Evolutionary conservation across 495 filamentous ascomycete genomes (phyloP).

Genomic region (Amorphotheca resinae): DNA sequence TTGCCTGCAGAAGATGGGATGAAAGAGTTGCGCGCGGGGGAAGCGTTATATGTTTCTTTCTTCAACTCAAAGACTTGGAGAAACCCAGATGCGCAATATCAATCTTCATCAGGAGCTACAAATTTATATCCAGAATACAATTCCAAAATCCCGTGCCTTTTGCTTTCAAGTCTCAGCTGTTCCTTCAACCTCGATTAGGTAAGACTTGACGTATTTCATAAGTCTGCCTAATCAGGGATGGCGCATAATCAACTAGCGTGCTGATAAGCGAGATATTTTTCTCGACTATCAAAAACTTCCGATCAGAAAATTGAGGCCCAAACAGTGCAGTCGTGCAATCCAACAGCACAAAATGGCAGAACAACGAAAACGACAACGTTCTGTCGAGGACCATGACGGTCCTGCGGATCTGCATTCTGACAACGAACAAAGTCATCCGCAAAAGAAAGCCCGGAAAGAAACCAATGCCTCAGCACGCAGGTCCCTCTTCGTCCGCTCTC

Average conservation of each 20-base stretch:
- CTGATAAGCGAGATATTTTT: background rate
- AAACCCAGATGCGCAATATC: no score
- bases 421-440: constrained; percentile 6
- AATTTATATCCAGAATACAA: no score
- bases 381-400: constrained; percentile 8
- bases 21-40: no score
- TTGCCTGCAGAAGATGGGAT: no score
- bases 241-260: background rate
- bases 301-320: background rate
- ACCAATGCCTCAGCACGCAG: constrained; percentile 32
- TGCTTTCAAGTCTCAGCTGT: no score
- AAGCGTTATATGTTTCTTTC: no score
- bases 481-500: constrained; percentile 81
- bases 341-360: constrained; percentile 13
- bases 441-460: constrained; percentile 17
- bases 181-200: no score
- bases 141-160: no score
- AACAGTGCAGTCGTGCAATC: background rate
- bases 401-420: constrained; percentile 2
- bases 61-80: no score
- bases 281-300: background rate
- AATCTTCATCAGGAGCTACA: no score
- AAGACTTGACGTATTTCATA: no score
- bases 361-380: constrained; percentile 14
- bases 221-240: no score